Evolutionary conservation across 129 eudicot species (phyloP), one percentile per base, ranked within the genome.

Genomic region (Tanacetum coccineum): DNA sequence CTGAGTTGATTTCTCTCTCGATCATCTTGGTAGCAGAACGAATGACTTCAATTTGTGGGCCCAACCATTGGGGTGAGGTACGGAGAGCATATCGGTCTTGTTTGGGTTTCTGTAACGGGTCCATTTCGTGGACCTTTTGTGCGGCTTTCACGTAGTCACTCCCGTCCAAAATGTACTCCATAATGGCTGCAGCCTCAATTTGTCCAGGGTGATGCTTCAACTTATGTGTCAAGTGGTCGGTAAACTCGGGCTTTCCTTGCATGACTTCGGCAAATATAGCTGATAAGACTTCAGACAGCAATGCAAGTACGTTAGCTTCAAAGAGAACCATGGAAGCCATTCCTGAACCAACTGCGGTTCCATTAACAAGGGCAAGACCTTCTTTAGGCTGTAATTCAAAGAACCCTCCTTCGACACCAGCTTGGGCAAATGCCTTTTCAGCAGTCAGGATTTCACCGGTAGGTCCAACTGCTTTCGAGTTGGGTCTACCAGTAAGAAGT

Each of bases 401-500:
- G 66, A 61, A 61, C 5, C 50, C 66, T n/a, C 66, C 49, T 8
- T 61, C 25, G 2, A 36, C 49, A 32, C 66, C 66, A 1, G 66
- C 66, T 39, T 14, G 6, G n/a, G 6, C 40, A 17, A 61, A 61
- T 5, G 66, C 66, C 49, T 61, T 32, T n/a, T 60, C 25, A 3
- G 50, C 66, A 61, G 4, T 36, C 25, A 61, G 49, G 26, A 12
- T 61, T 15, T 61, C 48, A 2, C 50, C 49, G 3, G 3, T 61
- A 6, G 66, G 66, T 3, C 66, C 66, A 12, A 17, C 49, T 2
- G 66, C 66, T 39, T 61, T 36, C 22, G 66, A 61, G 25, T 61
- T 61, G 8, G 66, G 66, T 1, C 66, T 47, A 14, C 66, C 66
- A 9, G 66, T 61, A 47, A 61, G 66, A 61, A 61, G 49, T 53